These are phyloP conservation scores for Jacaranda copaia DNA, from an alignment of 257 asterid genomes.

Conservation along the genomic window DNA sequence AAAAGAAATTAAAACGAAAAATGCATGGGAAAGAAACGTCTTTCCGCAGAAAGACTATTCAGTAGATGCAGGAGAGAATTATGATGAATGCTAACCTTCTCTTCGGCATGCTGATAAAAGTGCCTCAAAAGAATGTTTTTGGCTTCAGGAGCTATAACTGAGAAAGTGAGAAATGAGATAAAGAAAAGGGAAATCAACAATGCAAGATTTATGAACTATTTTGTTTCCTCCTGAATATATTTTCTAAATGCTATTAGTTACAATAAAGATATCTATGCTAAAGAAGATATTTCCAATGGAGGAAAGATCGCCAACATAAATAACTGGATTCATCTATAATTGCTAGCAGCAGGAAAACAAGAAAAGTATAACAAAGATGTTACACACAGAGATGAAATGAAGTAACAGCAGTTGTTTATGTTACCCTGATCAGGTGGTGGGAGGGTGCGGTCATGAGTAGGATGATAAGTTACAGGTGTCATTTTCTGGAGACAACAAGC, in stretches of 20 bases:
- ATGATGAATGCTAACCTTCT: slow-evolving; percentile 43
- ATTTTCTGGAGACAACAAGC: slow-evolving; percentile 45
- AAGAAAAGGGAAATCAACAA: neutral
- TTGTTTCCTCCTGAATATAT: neutral
- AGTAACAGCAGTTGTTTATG: neutral
- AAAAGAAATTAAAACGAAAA: neutral
- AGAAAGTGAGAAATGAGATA: slow-evolving; percentile 4
- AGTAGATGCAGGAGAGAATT: neutral
- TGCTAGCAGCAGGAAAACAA: neutral
- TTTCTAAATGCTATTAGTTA: neutral
- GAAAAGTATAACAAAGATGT: neutral
- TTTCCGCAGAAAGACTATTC: neutral
- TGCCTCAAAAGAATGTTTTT: slow-evolving; percentile 51
- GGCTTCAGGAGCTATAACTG: slow-evolving; percentile 48
- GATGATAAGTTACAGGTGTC: slow-evolving; percentile 50
- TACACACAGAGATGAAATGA: neutral
- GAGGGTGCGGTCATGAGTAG: slow-evolving; percentile 56
- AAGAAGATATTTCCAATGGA: neutral
- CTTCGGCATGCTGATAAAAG: slow-evolving; percentile 51
- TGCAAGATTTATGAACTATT: neutral
- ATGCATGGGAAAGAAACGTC: neutral
- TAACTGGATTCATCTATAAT: slow-evolving; percentile 13
- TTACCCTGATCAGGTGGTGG: slow-evolving; percentile 64
- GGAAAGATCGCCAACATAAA: slow-evolving; percentile 18
- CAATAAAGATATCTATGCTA: neutral